phyloP scores from a whole-genome alignment of 257 asterid genomes.

The Gentiana macrophylla region DNA sequence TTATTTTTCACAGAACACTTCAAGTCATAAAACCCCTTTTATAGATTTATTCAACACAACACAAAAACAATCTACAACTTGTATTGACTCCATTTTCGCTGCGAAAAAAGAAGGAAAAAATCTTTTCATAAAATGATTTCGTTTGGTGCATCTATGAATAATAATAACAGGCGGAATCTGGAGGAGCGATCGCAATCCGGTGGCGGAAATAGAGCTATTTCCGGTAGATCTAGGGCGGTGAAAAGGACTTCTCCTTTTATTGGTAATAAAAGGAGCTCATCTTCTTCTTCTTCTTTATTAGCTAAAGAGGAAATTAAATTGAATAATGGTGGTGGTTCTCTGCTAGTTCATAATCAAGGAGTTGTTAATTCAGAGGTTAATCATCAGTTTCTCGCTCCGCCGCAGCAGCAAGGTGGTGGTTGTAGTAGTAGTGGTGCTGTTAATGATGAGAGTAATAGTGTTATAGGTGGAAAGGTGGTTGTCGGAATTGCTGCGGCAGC shows the following conservation, averaged over 20 bases:
- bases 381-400: constrained; percentile 6
- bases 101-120: neutral
- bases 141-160: constrained; percentile 6
- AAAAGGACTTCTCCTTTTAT: constrained; percentile 7
- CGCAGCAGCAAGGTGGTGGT: neutral
- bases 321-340: constrained; percentile 12
- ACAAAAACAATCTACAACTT: constrained; percentile 2
- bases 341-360: constrained; percentile 1
- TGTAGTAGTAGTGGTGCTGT: constrained; percentile 4
- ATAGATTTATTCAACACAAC: constrained; percentile 2
- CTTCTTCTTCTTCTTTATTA: neutral
- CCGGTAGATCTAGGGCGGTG: constrained; percentile 20
- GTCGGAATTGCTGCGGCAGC: constrained; percentile 9
- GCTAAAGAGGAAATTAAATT: constrained; percentile 9
- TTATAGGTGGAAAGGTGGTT: constrained; percentile 2
- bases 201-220: constrained; percentile 9
- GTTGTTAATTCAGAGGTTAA: constrained; percentile 1
- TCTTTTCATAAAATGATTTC: no score
- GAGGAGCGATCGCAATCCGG: constrained; percentile 19
- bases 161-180: constrained; percentile 16
- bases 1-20: neutral
- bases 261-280: constrained; percentile 8
- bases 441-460: neutral
- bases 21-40: no score
- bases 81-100: constrained; percentile 2